A percentile compares a stretch with the other conserved stretches of the same genome.
Conservation (phyloP, 2,329 filamentous ascomycete species). For the Chrysoporthe puriensis region DNA sequence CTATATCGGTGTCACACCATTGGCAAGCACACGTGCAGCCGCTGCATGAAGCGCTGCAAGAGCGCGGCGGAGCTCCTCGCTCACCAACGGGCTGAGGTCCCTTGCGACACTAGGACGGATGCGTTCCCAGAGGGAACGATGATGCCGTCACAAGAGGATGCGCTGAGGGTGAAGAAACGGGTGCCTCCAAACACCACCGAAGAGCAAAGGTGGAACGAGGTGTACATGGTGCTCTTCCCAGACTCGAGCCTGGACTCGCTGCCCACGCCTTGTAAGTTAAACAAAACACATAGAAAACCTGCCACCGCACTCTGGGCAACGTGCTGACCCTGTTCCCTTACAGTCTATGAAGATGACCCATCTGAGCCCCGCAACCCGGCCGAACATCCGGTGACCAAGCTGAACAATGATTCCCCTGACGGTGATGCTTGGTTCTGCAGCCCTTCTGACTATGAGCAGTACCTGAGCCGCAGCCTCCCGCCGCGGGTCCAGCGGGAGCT, state of each 20-base stretch:
- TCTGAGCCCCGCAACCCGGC: neutral
- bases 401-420: neutral
- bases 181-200: constrained; percentile 28
- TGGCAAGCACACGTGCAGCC: constrained; percentile 30
- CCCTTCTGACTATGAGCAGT: constrained; percentile 27
- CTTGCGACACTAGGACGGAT: constrained; percentile 27
- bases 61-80: constrained; percentile 27
- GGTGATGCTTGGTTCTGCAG: constrained; percentile 23
- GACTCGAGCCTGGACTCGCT: constrained; percentile 11
- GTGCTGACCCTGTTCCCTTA: neutral
- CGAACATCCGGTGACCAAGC: neutral
- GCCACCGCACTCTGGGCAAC: neutral
- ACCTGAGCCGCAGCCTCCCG: constrained; percentile 26
- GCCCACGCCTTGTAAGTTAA: constrained; percentile 28
- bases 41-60: constrained; percentile 27
- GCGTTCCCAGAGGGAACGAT: constrained; percentile 29
- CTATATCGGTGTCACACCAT: constrained; percentile 30
- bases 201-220: constrained; percentile 28
- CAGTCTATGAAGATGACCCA: constrained; percentile 26
- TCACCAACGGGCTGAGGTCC: constrained; percentile 26
- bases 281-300: neutral
- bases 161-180: constrained; percentile 26
- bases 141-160: constrained; percentile 28
- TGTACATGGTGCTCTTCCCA: constrained; percentile 28
- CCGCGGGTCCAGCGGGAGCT: constrained; percentile 27